phyloP scores from a whole-genome alignment of 2,329 filamentous ascomycete species.

The Diaporthe capsici region DNA sequence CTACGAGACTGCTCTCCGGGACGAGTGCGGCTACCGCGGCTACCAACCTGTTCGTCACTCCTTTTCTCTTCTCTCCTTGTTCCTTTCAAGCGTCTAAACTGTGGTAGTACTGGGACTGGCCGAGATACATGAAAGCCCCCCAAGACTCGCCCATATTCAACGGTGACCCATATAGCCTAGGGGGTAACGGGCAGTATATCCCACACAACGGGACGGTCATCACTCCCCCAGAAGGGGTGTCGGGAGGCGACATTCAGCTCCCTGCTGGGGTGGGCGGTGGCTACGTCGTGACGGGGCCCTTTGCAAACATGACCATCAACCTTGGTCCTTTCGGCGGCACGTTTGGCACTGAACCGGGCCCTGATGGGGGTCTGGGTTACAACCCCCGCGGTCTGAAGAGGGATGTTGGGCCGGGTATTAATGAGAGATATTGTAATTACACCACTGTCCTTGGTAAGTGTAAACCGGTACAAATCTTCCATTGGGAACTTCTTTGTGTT shows the following conservation, averaged over 20 bases:
- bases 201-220: slow-evolving; percentile 51
- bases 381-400: slow-evolving; percentile 42
- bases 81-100: slow-evolving; percentile 17
- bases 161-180: slow-evolving; percentile 57
- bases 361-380: slow-evolving; percentile 40
- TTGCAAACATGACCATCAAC: slow-evolving; percentile 42
- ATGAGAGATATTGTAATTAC: slow-evolving; percentile 15
- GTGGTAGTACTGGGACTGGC: slow-evolving; percentile 64
- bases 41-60: slow-evolving; percentile 21
- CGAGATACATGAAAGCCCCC: slow-evolving; percentile 59
- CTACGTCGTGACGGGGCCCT: slow-evolving; percentile 47
- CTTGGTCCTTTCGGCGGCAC: slow-evolving; percentile 19
- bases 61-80: too few species aligned
- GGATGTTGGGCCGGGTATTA: slow-evolving; percentile 31
- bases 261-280: slow-evolving; percentile 65
- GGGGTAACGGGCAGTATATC: slow-evolving; percentile 58
- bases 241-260: slow-evolving; percentile 47
- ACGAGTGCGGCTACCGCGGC: slow-evolving; percentile 35
- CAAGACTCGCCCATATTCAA: slow-evolving; percentile 65
- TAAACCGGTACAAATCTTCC: background rate
- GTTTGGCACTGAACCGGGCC: background rate
- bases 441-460: slow-evolving; percentile 22
- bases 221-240: slow-evolving; percentile 46
- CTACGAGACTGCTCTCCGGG: slow-evolving; percentile 33
- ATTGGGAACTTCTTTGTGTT: background rate